Evolutionary conservation across 345 rosid genomes (phyloP), one percentile per base, ranked within the genome.

Genomic region (Trapa bicornis): DNA sequence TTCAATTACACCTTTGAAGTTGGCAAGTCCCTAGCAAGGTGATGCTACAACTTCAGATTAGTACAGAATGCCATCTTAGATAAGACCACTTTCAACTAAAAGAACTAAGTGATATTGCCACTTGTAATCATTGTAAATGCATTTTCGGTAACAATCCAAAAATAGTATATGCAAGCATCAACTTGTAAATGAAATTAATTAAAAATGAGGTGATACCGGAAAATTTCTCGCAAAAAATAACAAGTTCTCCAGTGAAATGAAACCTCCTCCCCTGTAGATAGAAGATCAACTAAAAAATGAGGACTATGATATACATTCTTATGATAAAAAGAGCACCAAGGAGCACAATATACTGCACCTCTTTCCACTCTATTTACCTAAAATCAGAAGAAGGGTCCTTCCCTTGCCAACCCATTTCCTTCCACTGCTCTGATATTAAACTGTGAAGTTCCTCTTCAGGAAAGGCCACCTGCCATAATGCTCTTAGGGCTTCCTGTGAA

Each of bases 351-450:
- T 12, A 48, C 14, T 17, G 41, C 43, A 45, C 6, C 7, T 41
- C 7, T 41, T 8, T 41, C 43, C 43, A 41, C 67, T 13, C 6
- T 58, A 52, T 64, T 72, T 71, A 91, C 99, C 99, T 84, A 84
- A 95, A 95, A 81, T 95, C 99, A 58, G 99, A 91, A 50, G 99
- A 91, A 41, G 99, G 99, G 77, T 95, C 99, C 83, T 91, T 95
- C 61, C 99, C 99, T 79, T 91, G 99, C 99, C 99, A 95, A 62
- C 99, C 99, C 99, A 95, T 95, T 85, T 89, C 96, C 81, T 95
- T 95, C 99, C 99, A 95, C 72, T 89, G 99, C 80, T 95, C 99
- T 71, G 99, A 87, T 82, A 91, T 84, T 70, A 95, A 73, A 68
- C 89, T 88, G 65, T 60, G 75, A 65, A 95, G 96, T 80, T 95